Percentiles rank a stretch among this genome's conserved stretches.
These are phyloP conservation scores for Agastache rugosa DNA, from an alignment of 257 asterid genomes.

Conservation along the genomic window DNA sequence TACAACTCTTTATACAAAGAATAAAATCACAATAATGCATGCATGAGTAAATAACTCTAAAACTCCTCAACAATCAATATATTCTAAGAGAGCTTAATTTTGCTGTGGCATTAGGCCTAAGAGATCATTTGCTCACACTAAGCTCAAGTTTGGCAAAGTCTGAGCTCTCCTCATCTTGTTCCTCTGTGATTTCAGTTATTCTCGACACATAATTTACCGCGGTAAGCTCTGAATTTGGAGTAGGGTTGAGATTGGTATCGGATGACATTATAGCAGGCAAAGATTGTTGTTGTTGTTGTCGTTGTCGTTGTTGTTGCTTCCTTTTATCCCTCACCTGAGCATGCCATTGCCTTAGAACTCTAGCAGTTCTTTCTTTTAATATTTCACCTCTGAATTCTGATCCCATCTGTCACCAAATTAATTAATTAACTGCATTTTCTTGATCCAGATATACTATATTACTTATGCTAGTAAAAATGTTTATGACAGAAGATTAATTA, in stretches of 20 bases:
- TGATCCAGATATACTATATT: neutral
- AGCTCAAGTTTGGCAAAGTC: neutral
- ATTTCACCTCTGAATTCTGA: constrained; percentile 44
- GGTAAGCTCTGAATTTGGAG: neutral
- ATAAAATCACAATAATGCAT: neutral
- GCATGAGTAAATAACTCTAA: too few relatives aligned
- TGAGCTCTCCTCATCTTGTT: constrained; percentile 17
- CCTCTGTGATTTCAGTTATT: constrained; percentile 40
- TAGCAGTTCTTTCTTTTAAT: constrained; percentile 33
- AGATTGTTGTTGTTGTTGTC: neutral
- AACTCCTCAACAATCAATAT: too few relatives aligned
- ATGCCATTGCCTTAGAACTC: constrained; percentile 43
- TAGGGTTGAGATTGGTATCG: neutral
- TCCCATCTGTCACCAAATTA: constrained; percentile 42
- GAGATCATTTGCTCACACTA: neutral
- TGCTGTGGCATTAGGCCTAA: neutral
- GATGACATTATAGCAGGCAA: neutral
- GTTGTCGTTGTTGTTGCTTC: constrained; percentile 23
- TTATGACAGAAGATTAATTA: neutral
- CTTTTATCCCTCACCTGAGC: constrained; percentile 40
- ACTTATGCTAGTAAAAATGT: neutral
- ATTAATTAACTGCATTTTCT: neutral
- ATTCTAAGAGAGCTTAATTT: neutral
- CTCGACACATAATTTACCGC: neutral
- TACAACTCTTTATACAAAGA: neutral